Evolutionary conservation across 2,329 filamentous ascomycete species (phyloP).

Genomic region (Chaetomium globosum): DNA sequence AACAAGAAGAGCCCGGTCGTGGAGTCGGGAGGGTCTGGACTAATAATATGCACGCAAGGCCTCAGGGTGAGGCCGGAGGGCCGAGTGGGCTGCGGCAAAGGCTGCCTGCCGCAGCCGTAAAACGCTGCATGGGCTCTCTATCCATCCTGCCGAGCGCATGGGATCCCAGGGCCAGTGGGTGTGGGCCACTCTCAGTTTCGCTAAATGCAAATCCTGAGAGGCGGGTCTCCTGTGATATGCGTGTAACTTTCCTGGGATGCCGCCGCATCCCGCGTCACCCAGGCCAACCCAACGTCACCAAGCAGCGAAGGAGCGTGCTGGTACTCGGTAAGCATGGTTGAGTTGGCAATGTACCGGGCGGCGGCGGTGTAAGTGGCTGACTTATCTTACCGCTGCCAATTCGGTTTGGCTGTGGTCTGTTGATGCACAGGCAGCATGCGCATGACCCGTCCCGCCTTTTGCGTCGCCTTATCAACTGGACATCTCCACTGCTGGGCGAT

Average conservation of each 20-base stretch:
- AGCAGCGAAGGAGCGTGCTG: neutral
- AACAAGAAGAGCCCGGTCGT: neutral
- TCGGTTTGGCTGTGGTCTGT: neutral
- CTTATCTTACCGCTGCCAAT: neutral
- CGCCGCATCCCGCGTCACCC: conserved; percentile 21
- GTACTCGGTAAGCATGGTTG: conserved; percentile 12
- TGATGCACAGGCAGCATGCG: neutral
- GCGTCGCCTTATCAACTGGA: conserved; percentile 1
- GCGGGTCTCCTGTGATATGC: conserved; percentile 25
- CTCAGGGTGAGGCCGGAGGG: neutral
- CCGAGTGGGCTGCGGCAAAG: conserved; percentile 18
- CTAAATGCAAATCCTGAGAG: conserved; percentile 30
- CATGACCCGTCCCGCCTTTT: conserved; percentile 5
- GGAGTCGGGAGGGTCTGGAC: conserved; percentile 19
- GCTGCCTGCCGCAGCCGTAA: conserved; percentile 12
- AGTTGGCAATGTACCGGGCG: conserved; percentile 10
- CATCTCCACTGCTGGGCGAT: conserved; percentile 12
- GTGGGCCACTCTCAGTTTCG: conserved; percentile 23
- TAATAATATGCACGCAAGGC: conserved; percentile 26
- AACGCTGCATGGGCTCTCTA: conserved; percentile 14
- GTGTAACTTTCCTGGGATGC: conserved; percentile 18
- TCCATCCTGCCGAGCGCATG: conserved; percentile 24
- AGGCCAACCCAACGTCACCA: neutral
- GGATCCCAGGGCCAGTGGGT: conserved; percentile 14
- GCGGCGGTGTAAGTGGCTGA: conserved; percentile 16